Base-by-base conservation (phyloP, 768 basidiomycete species). In the Astraeus odoratus region DNA sequence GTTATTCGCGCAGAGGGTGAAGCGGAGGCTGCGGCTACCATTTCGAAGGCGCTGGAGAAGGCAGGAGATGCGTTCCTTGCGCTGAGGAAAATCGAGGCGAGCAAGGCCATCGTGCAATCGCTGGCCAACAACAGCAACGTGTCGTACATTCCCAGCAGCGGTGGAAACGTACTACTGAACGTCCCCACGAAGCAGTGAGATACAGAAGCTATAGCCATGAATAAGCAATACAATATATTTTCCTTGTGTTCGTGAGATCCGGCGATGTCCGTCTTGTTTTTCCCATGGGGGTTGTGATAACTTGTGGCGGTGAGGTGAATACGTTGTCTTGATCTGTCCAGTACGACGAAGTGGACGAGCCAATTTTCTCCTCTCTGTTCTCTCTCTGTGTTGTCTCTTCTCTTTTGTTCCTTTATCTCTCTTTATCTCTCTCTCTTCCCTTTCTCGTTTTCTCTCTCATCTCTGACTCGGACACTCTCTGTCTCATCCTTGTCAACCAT, bases 1-100 rank as follows among this genome's bases (percentile, higher is more conserved):
- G 94, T 99, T 48, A 97, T 99, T 46, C 81, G 96, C 37, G 96
- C 96, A 1, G 95, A 99, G 65, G 96, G 96, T 43, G 95, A 99
- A 71, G 96, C 95, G 2, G 94, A 98, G 68, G 96, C 96, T 4
- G 96, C 96, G 2, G 69, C 81, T 49, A 95, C 92, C 43, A 95
- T 99, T 58, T 94, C 91, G 15, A 76, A 72, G 48, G 88, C 96
- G 19, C 69, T 99, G 60, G 86, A 89, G 58, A 88, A 83, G 71
- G 95, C 96, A 2, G 95, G 95, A 8, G 94, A 96, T 57, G 94
- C 90, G 25, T 95, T 99, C 67, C 81, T 99, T 42, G 82, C 89
- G 48, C 79, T 99, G 63, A 76, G 96, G 55, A 88, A 91, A 69
- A 99, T 99, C 57, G 96, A 99, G 69, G 93, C 96, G 42, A 88